Evolutionary conservation across 2,329 filamentous ascomycete genomes (phyloP), one percentile per base, ranked within the genome.

Genomic region (Didymosphaeria variabile): DNA sequence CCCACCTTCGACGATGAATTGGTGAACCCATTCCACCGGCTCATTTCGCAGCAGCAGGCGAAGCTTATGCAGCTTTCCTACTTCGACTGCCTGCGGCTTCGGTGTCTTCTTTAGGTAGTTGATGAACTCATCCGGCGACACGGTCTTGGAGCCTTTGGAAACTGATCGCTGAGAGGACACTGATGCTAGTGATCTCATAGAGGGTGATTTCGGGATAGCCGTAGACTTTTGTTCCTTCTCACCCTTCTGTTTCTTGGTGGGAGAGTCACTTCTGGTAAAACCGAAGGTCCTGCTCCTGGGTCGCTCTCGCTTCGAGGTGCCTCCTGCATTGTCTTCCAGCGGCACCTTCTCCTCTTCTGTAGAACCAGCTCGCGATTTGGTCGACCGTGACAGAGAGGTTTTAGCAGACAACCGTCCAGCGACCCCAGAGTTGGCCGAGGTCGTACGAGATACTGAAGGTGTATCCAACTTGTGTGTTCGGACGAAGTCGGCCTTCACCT

Each of bases 401-500:
- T 74, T 71, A 76, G 77, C 75, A 80, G 76, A 79, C 80, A 70
- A 64, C 31, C 58, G 60, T 42, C 47, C 57, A 31, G 55, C 9
- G 49, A 53, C n/a, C 74, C 72, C 67, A 17, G 65, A 79, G 67
- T 75, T 82, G 74, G 69, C 75, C 67, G 83, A 73, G 79, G 80
- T 72, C 82, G 77, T 69, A 81, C 83, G 67, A 77, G 80, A 65
- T 82, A 66, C 80, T 79, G 72, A 74, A 80, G 68, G 82, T 80
- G 56, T 85, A 84, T 76, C 83, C 82, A 79, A 85, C 89, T 91
- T 92, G 75, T 97, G 92, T 76, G 97, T 94, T 56, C 90, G 90
- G 70, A 98, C 93, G 71, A 99, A 96, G 74, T 98, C 94, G 75
- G 93, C 92, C 80, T 99, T 99, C 82, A 98, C 94, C 38, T 91